phyloP scores from a whole-genome alignment of 495 filamentous ascomycete genomes.

The Astrothelium subdiscretum region DNA sequence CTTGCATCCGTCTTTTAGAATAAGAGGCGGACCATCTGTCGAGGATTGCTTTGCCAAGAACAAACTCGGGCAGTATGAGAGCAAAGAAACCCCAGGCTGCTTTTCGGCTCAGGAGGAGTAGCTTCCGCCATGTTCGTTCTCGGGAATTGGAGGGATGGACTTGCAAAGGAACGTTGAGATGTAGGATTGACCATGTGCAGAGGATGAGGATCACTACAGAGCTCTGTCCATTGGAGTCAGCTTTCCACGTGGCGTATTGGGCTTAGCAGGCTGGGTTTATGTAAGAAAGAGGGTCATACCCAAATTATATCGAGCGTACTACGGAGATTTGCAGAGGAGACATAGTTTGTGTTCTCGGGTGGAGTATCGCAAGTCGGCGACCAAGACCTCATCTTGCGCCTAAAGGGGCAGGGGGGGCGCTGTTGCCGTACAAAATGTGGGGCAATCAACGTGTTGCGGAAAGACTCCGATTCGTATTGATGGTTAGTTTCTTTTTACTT shows the following conservation, averaged over 20 bases:
- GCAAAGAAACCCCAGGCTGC: background rate
- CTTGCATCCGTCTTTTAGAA: background rate
- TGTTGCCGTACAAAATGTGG: no score
- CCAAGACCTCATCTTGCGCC: background rate
- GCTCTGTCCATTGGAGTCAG: background rate
- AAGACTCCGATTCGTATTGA: no score
- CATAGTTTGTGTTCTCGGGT: background rate
- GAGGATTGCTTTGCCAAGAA: constrained; percentile 2
- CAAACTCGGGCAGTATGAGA: constrained; percentile 4
- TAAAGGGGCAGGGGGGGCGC: no score
- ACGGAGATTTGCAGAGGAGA: background rate
- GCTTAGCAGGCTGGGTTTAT: background rate
- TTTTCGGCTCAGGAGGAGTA: background rate
- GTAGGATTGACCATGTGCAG: constrained; percentile 6
- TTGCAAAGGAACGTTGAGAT: background rate
- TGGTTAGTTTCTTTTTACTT: no score
- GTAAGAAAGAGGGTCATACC: background rate
- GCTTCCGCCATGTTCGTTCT: background rate
- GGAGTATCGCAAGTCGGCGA: background rate
- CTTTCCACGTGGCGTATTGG: background rate
- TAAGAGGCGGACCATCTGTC: background rate
- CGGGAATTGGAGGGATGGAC: background rate
- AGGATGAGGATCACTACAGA: constrained; percentile 2
- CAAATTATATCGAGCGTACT: background rate
- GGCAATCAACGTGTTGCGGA: no score